phyloP scores from a whole-genome alignment of 1,284 basidiomycete species.

The Apiotrichum gracile region DNA sequence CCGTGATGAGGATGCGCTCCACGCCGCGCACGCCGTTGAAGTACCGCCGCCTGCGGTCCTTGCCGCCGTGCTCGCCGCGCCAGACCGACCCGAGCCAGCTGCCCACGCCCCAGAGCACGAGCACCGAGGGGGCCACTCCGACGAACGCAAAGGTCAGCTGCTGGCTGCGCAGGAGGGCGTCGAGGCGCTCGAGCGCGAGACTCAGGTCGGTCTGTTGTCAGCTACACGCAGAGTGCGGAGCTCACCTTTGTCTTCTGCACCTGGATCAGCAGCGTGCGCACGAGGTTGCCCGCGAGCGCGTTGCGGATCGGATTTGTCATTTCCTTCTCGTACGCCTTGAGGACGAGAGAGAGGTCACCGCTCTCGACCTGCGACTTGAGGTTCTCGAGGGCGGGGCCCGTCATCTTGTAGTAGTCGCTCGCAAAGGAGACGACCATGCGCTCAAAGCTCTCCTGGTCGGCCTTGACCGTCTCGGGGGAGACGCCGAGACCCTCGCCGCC shows the following conservation, averaged over 20 bases:
- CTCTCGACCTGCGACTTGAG: slow-evolving; percentile 63
- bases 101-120: slow-evolving; percentile 66
- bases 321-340: slow-evolving; percentile 86
- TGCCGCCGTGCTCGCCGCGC: slow-evolving; percentile 47
- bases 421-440: slow-evolving; percentile 86
- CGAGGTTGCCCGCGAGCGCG: slow-evolving; percentile 70
- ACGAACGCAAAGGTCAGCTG: slow-evolving; percentile 96
- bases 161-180: slow-evolving; percentile 88
- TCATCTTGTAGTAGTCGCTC: slow-evolving; percentile 59
- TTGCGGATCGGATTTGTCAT: slow-evolving; percentile 78
- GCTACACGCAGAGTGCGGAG: neutral
- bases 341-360: slow-evolving; percentile 83
- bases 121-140: slow-evolving; percentile 84
- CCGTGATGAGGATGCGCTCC: slow-evolving; percentile 58
- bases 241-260: slow-evolving; percentile 91
- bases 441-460: slow-evolving; percentile 68
- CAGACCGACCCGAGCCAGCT: slow-evolving; percentile 55
- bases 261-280: slow-evolving; percentile 85
- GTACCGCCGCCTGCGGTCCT: slow-evolving; percentile 43
- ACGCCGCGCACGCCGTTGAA: slow-evolving; percentile 54
- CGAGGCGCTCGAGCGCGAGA: slow-evolving; percentile 71
- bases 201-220: slow-evolving; percentile 76
- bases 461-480: slow-evolving; percentile 43
- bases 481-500: slow-evolving; percentile 53
- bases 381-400: slow-evolving; percentile 57